These are phyloP conservation scores for Alternaria brassicicola DNA, from an alignment of 2,329 filamentous ascomycete genomes.

Conservation along the genomic window DNA sequence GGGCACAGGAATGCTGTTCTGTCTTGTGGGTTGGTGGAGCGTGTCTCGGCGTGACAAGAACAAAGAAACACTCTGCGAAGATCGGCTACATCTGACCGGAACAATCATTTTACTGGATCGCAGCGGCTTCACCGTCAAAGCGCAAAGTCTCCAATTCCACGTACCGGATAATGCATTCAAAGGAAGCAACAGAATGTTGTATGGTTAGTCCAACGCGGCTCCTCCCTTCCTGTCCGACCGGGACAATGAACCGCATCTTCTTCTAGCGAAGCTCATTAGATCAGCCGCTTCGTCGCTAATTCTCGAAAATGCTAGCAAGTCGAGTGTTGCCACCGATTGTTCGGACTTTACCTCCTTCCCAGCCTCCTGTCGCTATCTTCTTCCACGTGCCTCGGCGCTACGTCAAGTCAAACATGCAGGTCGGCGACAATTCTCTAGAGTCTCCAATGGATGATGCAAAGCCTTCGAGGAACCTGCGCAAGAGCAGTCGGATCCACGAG, in stretches of 20 bases:
- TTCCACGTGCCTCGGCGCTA: conserved; percentile 46
- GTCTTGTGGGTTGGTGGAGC: conserved; percentile 38
- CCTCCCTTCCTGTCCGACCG: conserved; percentile 33
- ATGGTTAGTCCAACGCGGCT: conserved; percentile 30
- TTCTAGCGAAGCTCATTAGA: conserved; percentile 40
- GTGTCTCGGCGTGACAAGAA: conserved; percentile 41
- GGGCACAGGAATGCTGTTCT: conserved; percentile 38
- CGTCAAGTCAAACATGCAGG: conserved; percentile 43
- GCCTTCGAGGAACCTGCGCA: conserved; percentile 31
- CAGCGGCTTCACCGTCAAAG: conserved; percentile 31
- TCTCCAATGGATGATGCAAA: conserved; percentile 32
- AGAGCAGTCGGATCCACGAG: conserved; percentile 38
- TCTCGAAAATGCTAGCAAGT: conserved; percentile 43
- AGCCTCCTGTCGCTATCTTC: conserved; percentile 40
- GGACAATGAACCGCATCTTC: conserved; percentile 44
- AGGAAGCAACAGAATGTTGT: conserved; percentile 33
- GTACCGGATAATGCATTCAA: conserved; percentile 43
- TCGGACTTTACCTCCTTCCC: conserved; percentile 24
- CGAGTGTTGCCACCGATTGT: conserved; percentile 42
- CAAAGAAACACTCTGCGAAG: conserved; percentile 46
- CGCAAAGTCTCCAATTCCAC: conserved; percentile 20
- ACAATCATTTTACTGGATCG: conserved; percentile 45
- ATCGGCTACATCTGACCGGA: conserved; percentile 41
- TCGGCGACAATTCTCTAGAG: conserved; percentile 20
- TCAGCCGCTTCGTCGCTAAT: conserved; percentile 29